These are phyloP conservation scores for Trichoderma asperelloides DNA, from an alignment of 495 filamentous ascomycete species.

Conservation along the genomic window DNA sequence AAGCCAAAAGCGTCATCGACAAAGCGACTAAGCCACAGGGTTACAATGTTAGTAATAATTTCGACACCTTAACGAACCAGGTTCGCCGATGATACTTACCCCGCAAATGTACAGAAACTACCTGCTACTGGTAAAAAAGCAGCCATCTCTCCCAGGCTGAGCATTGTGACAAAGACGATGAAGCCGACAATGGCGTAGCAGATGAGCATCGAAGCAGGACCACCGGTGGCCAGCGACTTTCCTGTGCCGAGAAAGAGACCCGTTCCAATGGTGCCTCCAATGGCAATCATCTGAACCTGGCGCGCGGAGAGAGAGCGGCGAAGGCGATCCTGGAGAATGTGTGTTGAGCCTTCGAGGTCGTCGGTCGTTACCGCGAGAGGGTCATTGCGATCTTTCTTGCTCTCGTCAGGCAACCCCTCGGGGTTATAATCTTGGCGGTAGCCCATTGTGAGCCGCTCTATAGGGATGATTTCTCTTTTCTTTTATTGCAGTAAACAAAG, in stretches of 20 bases:
- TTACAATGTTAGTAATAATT: constrained; percentile 21
- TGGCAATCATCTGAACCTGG: constrained; percentile 72
- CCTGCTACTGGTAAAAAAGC: constrained; percentile 58
- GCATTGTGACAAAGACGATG: constrained; percentile 39
- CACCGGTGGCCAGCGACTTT: constrained; percentile 38
- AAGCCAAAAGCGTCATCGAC: constrained; percentile 55
- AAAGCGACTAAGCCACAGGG: constrained; percentile 3
- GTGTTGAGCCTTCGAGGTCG: not conserved
- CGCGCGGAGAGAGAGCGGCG: constrained; percentile 19
- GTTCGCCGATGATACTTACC: not conserved
- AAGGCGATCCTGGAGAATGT: constrained; percentile 1
- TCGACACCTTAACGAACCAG: constrained; percentile 16
- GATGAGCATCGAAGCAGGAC: constrained; percentile 49
- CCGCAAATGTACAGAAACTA: constrained; percentile 33
- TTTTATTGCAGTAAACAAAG: not conserved
- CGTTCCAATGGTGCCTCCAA: constrained; percentile 53
- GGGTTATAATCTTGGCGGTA: not conserved
- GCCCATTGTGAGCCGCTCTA: not conserved
- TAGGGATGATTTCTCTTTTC: not conserved
- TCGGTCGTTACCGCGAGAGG: not conserved
- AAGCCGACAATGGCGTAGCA: constrained; percentile 39
- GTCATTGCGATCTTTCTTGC: not conserved
- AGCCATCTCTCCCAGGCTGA: constrained; percentile 60
- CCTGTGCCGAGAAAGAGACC: constrained; percentile 49
- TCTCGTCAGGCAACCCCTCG: not conserved